phyloP scores from a whole-genome alignment of 2,329 filamentous ascomycete species.

The Pseudodiploospora longispora region DNA sequence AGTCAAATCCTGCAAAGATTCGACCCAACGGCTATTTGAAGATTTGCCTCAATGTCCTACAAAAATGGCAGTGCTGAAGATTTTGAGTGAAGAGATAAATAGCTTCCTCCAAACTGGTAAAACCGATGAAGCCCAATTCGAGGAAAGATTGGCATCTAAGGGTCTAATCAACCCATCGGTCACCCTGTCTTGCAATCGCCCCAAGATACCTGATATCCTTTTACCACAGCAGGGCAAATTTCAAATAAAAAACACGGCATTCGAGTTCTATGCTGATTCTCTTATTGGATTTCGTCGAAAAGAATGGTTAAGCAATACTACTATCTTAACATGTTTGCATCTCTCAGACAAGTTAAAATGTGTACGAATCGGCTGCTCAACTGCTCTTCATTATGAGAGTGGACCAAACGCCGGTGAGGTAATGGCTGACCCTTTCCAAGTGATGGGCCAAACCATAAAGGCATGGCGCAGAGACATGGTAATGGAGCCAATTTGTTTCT shows the following conservation, averaged over 20 bases:
- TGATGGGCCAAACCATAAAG: slow-evolving; percentile 1
- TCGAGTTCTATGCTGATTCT: background rate
- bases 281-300: background rate
- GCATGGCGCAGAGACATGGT: slow-evolving; percentile 2
- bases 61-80: too few species aligned
- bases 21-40: too few species aligned
- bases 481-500: slow-evolving; percentile 2
- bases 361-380: slow-evolving; percentile 7
- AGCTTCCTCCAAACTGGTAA: too few species aligned
- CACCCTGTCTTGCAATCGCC: too few species aligned
- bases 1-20: too few species aligned
- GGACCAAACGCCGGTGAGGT: background rate
- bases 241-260: background rate
- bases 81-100: too few species aligned
- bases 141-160: too few species aligned
- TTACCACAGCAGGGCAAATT: too few species aligned
- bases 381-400: slow-evolving; percentile 5
- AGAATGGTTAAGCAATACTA: background rate
- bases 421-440: slow-evolving; percentile 7
- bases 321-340: slow-evolving; percentile 6
- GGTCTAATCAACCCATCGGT: too few species aligned
- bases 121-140: too few species aligned
- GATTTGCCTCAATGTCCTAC: too few species aligned
- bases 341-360: slow-evolving; percentile 8
- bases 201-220: too few species aligned